Evolutionary conservation across 192 early-diverging fungal genomes (phyloP).

Genomic region (Backusella luteola): DNA sequence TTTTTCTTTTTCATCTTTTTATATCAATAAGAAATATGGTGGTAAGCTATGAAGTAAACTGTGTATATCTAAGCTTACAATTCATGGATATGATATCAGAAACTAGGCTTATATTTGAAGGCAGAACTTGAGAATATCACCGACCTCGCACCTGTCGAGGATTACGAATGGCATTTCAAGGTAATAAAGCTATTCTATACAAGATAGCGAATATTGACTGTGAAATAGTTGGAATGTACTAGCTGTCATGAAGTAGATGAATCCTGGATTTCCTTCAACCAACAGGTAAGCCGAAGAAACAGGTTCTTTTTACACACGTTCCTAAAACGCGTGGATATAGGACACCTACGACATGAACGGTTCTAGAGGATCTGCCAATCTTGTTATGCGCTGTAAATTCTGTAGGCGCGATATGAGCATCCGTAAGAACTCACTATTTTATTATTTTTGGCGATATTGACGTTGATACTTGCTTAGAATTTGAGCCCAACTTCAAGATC

Average conservation of each 20-base stretch:
- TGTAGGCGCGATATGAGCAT: constrained; percentile 75
- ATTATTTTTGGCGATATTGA: not conserved
- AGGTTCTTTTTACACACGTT: not conserved
- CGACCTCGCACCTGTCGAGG: constrained; percentile 58
- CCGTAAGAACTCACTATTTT: constrained; percentile 31
- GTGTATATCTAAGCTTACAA: not conserved
- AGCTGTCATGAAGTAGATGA: constrained; percentile 76
- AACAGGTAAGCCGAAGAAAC: constrained; percentile 35
- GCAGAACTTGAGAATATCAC: constrained; percentile 85
- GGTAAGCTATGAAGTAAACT: not conserved
- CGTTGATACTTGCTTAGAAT: constrained; percentile 12
- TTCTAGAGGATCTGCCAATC: constrained; percentile 77
- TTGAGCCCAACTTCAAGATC: constrained; percentile 30
- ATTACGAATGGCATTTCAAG: constrained; percentile 72
- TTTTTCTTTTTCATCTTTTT: not conserved
- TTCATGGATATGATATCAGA: not conserved
- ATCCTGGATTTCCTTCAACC: constrained; percentile 66
- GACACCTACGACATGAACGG: constrained; percentile 64
- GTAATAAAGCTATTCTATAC: not conserved
- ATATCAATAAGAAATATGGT: not conserved
- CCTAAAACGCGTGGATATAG: constrained; percentile 38
- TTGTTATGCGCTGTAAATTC: constrained; percentile 91
- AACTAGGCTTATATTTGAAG: constrained; percentile 63
- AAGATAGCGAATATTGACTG: not conserved
- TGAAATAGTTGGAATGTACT: constrained; percentile 63